A percentile compares a stretch with the other conserved stretches of the same genome.
Conservation (phyloP, 371 early-diverging fungal genomes). For the Entomophthora muscae region DNA sequence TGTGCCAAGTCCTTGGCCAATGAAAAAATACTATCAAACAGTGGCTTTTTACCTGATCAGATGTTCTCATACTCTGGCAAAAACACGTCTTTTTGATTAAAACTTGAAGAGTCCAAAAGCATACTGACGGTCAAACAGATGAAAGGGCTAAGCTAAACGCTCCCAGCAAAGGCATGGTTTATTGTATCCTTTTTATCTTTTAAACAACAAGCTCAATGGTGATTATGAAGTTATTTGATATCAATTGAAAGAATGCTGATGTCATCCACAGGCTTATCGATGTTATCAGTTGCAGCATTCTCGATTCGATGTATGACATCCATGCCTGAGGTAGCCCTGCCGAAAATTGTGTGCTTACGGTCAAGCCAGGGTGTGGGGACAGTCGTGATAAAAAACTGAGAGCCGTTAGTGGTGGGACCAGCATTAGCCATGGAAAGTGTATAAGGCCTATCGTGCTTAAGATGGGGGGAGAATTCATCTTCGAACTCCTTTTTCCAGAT, state of each 20-base stretch:
- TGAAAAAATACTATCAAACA: too few species aligned
- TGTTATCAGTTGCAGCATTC: constrained; percentile 44
- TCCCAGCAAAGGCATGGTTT: too few species aligned
- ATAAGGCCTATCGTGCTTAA: constrained; percentile 76
- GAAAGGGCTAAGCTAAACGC: too few species aligned
- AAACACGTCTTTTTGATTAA: too few species aligned
- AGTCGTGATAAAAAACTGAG: constrained; percentile 98
- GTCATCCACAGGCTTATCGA: constrained; percentile 63
- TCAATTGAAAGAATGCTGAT: constrained; percentile 50
- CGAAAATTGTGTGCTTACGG: constrained; percentile 94
- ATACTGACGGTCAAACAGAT: too few species aligned
- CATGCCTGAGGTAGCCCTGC: constrained; percentile 83
- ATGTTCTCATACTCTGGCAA: too few species aligned
- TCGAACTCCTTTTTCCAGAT: constrained; percentile 91
- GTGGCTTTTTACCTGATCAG: too few species aligned
- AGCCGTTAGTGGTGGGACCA: constrained; percentile 83
- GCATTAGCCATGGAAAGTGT: constrained; percentile 96
- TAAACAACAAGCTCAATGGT: too few species aligned
- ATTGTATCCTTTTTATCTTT: too few species aligned
- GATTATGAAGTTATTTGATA: constrained; percentile 24
- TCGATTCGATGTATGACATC: constrained; percentile 86
- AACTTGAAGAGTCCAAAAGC: too few species aligned
- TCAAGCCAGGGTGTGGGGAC: constrained; percentile 86
- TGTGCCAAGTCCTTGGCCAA: too few species aligned
- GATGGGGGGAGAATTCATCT: constrained; percentile 73